These are phyloP conservation scores for Euphorbia celastroides DNA, from an alignment of 441 rosid species.

Conservation along the genomic window DNA sequence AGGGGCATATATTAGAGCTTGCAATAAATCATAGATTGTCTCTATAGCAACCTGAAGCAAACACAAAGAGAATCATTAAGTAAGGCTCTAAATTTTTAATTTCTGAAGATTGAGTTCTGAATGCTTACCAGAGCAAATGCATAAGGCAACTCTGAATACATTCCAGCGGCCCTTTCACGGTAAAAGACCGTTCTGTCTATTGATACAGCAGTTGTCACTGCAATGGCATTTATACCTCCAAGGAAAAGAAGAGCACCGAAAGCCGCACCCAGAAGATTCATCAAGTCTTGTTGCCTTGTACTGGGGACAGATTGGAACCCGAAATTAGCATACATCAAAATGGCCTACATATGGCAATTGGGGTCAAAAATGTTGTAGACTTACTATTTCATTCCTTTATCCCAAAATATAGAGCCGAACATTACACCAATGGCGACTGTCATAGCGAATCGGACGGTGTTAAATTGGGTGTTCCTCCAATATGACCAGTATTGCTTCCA, in stretches of 20 bases:
- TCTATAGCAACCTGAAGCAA: conserved; percentile 43
- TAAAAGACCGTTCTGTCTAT: conserved; percentile 80
- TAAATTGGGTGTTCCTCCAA: conserved; percentile 57
- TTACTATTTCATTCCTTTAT: conserved; percentile 42
- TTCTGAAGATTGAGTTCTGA: not conserved
- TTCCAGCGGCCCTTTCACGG: too few relatives aligned
- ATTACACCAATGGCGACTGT: conserved; percentile 39
- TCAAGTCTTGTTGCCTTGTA: conserved; percentile 21
- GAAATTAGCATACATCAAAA: not conserved
- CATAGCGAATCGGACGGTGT: conserved; percentile 40
- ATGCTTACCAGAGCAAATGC: conserved; percentile 53
- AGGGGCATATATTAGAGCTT: conserved; percentile 34
- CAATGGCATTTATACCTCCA: conserved; percentile 59
- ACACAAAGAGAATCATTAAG: not conserved
- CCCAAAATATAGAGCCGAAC: conserved; percentile 55
- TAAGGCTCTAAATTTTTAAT: too few relatives aligned
- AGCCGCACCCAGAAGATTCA: conserved; percentile 55
- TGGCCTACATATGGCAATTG: too few relatives aligned
- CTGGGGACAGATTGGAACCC: conserved; percentile 1
- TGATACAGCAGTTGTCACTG: conserved; percentile 56
- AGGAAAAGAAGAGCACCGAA: conserved; percentile 70
- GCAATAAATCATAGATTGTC: conserved; percentile 39
- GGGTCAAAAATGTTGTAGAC: conserved; percentile 4
- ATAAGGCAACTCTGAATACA: too few relatives aligned
- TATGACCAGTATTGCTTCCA: conserved; percentile 61